A percentile compares a stretch with the other conserved stretches of the same genome.
Evolutionary conservation across 2,329 filamentous ascomycete species (phyloP).

Genomic region (Aspergillus pseudonomiae): DNA sequence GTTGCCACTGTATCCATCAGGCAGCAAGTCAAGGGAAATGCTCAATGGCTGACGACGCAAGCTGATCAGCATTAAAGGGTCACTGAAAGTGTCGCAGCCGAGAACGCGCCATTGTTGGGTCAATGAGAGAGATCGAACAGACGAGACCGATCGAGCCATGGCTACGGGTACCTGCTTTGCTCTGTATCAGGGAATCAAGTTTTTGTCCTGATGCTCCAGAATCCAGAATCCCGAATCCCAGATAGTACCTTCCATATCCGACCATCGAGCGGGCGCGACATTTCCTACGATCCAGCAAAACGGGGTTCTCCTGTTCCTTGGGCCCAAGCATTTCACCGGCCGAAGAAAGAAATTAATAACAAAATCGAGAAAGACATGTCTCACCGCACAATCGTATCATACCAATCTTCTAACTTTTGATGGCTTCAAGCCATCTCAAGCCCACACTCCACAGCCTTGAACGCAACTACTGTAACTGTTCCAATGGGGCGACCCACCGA

Average conservation of each 20-base stretch:
- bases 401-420: background rate
- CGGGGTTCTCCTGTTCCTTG: background rate
- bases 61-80: conserved; percentile 1
- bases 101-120: background rate
- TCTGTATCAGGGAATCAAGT: background rate
- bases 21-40: background rate
- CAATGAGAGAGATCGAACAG: background rate
- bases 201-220: background rate
- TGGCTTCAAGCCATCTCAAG: background rate
- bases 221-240: too few species aligned
- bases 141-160: conserved; percentile 1
- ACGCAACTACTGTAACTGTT: background rate
- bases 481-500: background rate
- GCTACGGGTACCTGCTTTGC: conserved; percentile 1
- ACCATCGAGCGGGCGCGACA: background rate
- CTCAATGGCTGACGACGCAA: background rate
- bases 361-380: background rate
- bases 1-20: conserved; percentile 2
- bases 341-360: background rate
- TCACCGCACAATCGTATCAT: background rate
- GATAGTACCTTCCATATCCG: too few species aligned
- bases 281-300: background rate
- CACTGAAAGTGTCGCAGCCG: background rate
- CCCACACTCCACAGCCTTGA: background rate
- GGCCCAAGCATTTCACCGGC: background rate